Evolutionary conservation across 1,284 basidiomycete genomes (phyloP).

Genomic region (Takashimella tepidaria): DNA sequence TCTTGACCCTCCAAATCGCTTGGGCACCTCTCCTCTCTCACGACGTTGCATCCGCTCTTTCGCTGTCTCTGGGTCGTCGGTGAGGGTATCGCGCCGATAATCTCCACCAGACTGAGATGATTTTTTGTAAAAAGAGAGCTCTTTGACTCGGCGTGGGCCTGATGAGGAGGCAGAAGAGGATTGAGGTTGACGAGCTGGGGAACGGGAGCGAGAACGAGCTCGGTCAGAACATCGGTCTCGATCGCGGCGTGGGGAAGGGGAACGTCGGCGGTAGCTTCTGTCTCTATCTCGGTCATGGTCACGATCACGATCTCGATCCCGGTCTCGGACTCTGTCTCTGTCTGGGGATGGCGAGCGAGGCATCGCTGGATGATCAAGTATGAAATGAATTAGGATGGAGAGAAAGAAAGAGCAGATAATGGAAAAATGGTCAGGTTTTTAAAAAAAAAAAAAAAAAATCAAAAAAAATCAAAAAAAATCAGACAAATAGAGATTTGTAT

Average conservation of each 20-base stretch:
- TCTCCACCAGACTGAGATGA: conserved; percentile 12
- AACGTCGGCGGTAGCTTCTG: conserved; percentile 6
- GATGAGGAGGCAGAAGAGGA: conserved; percentile 12
- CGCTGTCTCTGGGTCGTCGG: conserved; percentile 25
- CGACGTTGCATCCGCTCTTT: conserved; percentile 36
- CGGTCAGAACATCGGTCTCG: conserved; percentile 2
- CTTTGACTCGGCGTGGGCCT: conserved; percentile 28
- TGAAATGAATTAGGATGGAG: background rate
- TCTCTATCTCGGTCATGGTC: conserved; percentile 7
- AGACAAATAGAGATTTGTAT: too few species aligned
- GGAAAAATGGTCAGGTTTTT: background rate
- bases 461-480: too few species aligned
- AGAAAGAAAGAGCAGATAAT: background rate
- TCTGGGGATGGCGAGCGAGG: conserved; percentile 32
- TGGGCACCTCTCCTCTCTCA: conserved; percentile 38
- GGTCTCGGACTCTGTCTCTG: conserved; percentile 10
- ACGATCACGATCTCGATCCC: background rate
- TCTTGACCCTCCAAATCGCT: conserved; percentile 40
- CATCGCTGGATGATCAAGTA: conserved; percentile 16
- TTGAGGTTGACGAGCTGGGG: conserved; percentile 17
- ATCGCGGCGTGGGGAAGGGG: conserved; percentile 7
- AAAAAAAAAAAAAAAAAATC: too few species aligned
- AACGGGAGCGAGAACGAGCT: conserved; percentile 18
- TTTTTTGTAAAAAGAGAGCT: conserved; percentile 50
- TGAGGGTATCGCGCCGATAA: conserved; percentile 5